A percentile compares a stretch with the other conserved stretches of the same genome.
Evolutionary conservation across 352 stramenopile species (phyloP).

Genomic region (Globisporangium carolinianum): DNA sequence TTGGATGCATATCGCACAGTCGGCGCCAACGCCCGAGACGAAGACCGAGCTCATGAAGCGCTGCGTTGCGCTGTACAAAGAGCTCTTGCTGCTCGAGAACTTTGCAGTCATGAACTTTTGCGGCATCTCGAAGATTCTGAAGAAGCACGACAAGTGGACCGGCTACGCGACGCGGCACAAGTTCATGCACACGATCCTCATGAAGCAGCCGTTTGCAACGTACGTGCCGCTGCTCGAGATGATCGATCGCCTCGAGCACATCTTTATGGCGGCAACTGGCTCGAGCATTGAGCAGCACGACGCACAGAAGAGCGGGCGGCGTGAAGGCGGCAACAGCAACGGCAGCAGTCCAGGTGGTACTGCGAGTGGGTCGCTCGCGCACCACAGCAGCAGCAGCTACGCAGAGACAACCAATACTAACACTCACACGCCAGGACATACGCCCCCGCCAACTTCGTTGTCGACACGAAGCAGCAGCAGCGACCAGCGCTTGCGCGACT

Average conservation of each 20-base stretch:
- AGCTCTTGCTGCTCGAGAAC: constrained; percentile 82
- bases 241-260: constrained; percentile 83
- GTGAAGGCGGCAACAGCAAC: constrained; percentile 15
- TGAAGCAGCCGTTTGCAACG: constrained; percentile 84
- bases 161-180: constrained; percentile 87
- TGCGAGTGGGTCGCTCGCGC: background rate
- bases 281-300: constrained; percentile 84
- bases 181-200: constrained; percentile 87
- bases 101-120: constrained; percentile 89
- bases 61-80: constrained; percentile 83
- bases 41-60: constrained; percentile 78
- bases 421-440: background rate
- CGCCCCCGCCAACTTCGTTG: background rate
- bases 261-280: constrained; percentile 85
- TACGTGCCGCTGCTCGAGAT: constrained; percentile 81
- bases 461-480: background rate
- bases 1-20: constrained; percentile 14
- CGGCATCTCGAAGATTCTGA: constrained; percentile 87
- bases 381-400: constrained; percentile 1
- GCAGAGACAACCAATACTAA: background rate
- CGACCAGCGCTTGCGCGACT: constrained; percentile 11
- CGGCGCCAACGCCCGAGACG: constrained; percentile 31
- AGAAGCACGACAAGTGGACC: constrained; percentile 90
- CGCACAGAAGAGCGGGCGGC: constrained; percentile 42
- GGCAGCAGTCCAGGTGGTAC: constrained; percentile 1